Evolutionary conservation across 1,139 yeast species (phyloP), one percentile per base, ranked within the genome.

Genomic region (Yamadazyma sp.): DNA sequence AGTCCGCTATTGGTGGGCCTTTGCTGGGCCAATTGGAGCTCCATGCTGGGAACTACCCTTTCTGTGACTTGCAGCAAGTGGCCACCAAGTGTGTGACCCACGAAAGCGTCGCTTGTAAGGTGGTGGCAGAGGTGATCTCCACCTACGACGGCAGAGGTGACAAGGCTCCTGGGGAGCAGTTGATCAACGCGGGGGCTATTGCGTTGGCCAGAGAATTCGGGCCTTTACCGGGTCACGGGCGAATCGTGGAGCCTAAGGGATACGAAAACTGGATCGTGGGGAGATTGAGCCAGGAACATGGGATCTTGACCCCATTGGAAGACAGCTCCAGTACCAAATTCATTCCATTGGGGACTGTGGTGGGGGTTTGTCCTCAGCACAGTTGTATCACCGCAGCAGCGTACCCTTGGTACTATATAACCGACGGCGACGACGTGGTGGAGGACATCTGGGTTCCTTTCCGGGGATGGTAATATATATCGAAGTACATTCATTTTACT

Each of bases 11-110:
- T 6, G 22, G 22, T 20, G 62, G 62, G 4, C 58, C 52, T 4
- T 52, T 78, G 28, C 51, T 59, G 18, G 84, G 82, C 3, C 58
- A 58, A 1, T 62, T 86, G 37, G 95, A 86, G 51, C 58, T 86
- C 15, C 95, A 86, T 56, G 92, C 92, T 12, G 95, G 95, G 11
- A 84, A 85, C 55, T 85, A 83, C 53, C 74, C 83, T 3, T 75
- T 82, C 51, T 79, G 85, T 53, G 94, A 86, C 56, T 62, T 84
- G 42, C 95, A 86, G 53, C 94, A 86, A 56, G 73, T 80, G 15
- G 75, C 87, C 8, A 85, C 94, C 0, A 78, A 78, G 0, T 77
- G 85, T 49, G 69, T 83, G 22, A 45, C 56, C 2, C 56, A 58
- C 22, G 63, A 66, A 1, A 66, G 74, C 38, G 74, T 85, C 15